Percentiles rank a stretch among this genome's conserved stretches.
phyloP scores from a whole-genome alignment of 2,329 filamentous ascomycete genomes.

The Pseudocercospora crystallina region DNA sequence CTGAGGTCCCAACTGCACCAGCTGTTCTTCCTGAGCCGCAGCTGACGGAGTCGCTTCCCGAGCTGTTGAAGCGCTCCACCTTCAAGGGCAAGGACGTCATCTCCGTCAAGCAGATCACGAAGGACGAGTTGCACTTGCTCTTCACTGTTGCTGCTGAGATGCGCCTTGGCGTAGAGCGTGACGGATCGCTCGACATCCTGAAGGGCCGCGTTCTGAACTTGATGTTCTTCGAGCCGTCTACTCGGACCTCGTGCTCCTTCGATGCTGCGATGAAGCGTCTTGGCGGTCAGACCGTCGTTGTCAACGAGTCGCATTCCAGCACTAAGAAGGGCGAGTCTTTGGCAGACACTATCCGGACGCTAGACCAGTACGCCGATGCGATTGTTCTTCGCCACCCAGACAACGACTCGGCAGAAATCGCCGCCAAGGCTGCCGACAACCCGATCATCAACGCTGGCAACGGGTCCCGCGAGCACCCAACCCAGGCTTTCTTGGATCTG shows the following conservation, averaged over 20 bases:
- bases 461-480: constrained; percentile 92
- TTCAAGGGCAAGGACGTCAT: constrained; percentile 91
- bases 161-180: constrained; percentile 88
- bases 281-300: constrained; percentile 78
- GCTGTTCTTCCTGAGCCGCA: constrained; percentile 45
- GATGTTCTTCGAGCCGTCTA: constrained; percentile 97
- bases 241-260: constrained; percentile 90
- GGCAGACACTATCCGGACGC: constrained; percentile 88
- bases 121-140: constrained; percentile 83
- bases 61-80: constrained; percentile 73
- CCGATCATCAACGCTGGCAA: constrained; percentile 98
- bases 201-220: constrained; percentile 84
- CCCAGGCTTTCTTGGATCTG: constrained; percentile 93
- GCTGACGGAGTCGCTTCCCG: constrained; percentile 58
- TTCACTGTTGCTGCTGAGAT: constrained; percentile 98
- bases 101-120: constrained; percentile 86
- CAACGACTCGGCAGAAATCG: constrained; percentile 75
- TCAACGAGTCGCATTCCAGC: constrained; percentile 81
- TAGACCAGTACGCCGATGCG: constrained; percentile 91
- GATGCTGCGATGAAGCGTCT: constrained; percentile 98
- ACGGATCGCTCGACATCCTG: constrained; percentile 83
- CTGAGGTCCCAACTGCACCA: constrained; percentile 36
- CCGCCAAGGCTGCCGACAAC: constrained; percentile 82
- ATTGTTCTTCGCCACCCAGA: constrained; percentile 94
- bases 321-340: constrained; percentile 93